Evolutionary conservation across 495 filamentous ascomycete genomes (phyloP).

Genomic region (Annulohypoxylon bovei): DNA sequence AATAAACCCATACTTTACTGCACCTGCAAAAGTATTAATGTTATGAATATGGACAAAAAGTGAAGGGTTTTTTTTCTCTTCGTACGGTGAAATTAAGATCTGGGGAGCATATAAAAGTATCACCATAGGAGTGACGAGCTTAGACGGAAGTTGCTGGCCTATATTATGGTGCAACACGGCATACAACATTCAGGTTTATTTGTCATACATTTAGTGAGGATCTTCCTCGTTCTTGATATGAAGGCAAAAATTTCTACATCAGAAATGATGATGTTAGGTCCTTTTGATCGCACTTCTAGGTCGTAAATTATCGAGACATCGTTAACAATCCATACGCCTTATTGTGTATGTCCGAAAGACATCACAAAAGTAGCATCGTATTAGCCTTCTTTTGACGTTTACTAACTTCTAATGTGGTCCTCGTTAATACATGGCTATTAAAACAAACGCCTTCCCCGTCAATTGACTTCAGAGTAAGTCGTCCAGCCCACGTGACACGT

Average conservation of each 20-base stretch:
- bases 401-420: neutral
- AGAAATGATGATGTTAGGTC: neutral
- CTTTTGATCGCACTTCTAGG: neutral
- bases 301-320: constrained; percentile 5
- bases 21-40: constrained; percentile 24
- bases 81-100: constrained; percentile 12
- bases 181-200: neutral
- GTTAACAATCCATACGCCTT: neutral
- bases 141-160: neutral
- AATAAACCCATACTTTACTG: constrained; percentile 48
- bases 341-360: neutral
- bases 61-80: constrained; percentile 16
- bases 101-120: constrained; percentile 8
- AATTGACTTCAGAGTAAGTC: neutral
- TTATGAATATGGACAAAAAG: constrained; percentile 43
- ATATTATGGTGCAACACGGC: neutral
- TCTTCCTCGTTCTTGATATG: neutral
- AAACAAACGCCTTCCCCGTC: neutral
- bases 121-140: neutral
- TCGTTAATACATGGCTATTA: neutral
- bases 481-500: constrained; percentile 10
- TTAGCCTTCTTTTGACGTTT: neutral
- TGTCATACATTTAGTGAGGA: neutral
- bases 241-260: neutral
- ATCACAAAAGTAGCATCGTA: neutral